Conservation (phyloP, 2,329 filamentous ascomycete species). For the Thielaviopsis populi region DNA sequence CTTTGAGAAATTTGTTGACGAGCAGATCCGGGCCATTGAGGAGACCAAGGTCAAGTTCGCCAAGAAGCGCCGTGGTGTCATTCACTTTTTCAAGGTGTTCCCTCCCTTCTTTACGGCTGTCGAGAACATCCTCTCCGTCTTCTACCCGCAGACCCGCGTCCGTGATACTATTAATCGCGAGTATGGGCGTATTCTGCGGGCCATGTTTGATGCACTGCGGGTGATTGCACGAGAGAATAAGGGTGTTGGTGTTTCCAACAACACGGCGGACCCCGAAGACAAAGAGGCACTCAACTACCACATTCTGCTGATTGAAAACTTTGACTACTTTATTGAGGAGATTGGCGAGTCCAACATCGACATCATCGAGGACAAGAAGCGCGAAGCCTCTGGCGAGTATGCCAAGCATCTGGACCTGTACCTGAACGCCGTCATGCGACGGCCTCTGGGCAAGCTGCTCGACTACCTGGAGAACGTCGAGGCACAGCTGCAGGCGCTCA, state of each 20-base stretch:
- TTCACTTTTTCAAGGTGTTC: slow-evolving; percentile 88
- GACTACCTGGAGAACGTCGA: slow-evolving; percentile 88
- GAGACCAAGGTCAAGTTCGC: slow-evolving; percentile 91
- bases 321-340: slow-evolving; percentile 94
- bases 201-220: slow-evolving; percentile 94
- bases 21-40: slow-evolving; percentile 89
- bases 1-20: slow-evolving; percentile 81
- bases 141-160: slow-evolving; percentile 40
- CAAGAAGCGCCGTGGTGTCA: slow-evolving; percentile 95
- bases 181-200: slow-evolving; percentile 76
- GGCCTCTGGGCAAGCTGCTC: slow-evolving; percentile 77
- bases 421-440: slow-evolving; percentile 70
- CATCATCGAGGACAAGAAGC: slow-evolving; percentile 69
- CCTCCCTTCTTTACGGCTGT: slow-evolving; percentile 70
- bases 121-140: slow-evolving; percentile 61
- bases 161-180: slow-evolving; percentile 70
- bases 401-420: slow-evolving; percentile 79
- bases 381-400: slow-evolving; percentile 63
- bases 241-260: slow-evolving; percentile 30
- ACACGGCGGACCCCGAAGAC: slow-evolving; percentile 54
- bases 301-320: slow-evolving; percentile 94
- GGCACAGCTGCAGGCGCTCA: slow-evolving; percentile 46
- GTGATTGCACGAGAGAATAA: slow-evolving; percentile 70
- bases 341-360: slow-evolving; percentile 57
- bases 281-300: slow-evolving; percentile 97